Base-by-base conservation (phyloP, 129 eudicot species). In the Chrysanthemum seticuspe region DNA sequence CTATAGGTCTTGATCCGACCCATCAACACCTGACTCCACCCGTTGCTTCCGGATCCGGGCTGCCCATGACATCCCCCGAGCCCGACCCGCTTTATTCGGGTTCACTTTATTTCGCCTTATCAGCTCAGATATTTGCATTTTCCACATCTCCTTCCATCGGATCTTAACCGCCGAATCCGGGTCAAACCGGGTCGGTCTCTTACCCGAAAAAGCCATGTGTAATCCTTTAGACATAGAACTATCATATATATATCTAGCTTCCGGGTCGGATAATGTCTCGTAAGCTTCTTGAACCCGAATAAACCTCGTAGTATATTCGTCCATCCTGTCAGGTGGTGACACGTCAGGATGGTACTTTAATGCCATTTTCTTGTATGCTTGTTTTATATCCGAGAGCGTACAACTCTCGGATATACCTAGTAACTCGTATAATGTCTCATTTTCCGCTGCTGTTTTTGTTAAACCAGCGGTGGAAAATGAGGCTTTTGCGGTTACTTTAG, bases 261-360 rank as follows among this genome's bases (percentile, higher is more conserved):
- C 80, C n/a, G 92, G 92, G 77, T 87, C 92, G 66, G 89, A 85
- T 52, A 87, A 68, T 5, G 92, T 87, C 73, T 87, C 89, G 18
- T 87, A 87, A 13, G 92, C 92, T 54, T 87, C 87, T 44, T 82
- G 87, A 5, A 84, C 87, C 68, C 59, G 78, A 74, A 87, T 87
- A 34, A 87, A 87, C 77, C 77, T 75, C 18, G 70, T 72, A 0
- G 89, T 82, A 47, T 82, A 71, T 72, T 87, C 89, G 71, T 70
- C 83, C 36, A 85, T 80, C 84, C 82, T 79, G 45, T 60, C 97
- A 70, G 97, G 97, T 0, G 97, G 97, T 18, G 97, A 90, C 11
- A 90, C 95, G 60, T 90, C 97, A 13, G 97, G 97, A 68, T 90
- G 97, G 71, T 87, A 90, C 81, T 85, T 87, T 27, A 94, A 68